A percentile compares a stretch with the other conserved stretches of the same genome.
These are phyloP conservation scores for Lactarius trivialis DNA, from an alignment of 768 basidiomycete species.

Conservation along the genomic window DNA sequence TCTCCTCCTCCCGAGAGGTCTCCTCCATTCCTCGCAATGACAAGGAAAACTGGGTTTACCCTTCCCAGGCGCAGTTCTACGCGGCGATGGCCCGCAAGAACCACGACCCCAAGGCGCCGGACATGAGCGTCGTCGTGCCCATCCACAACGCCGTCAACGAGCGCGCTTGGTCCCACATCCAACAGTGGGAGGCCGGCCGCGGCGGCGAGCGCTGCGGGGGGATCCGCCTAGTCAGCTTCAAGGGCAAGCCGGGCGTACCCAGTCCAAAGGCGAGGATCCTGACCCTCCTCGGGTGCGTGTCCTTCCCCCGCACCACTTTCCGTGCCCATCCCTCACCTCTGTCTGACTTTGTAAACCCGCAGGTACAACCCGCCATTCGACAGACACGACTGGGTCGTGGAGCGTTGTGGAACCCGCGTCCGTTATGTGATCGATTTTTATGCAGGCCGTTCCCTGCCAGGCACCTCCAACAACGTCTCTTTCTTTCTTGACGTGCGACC, in stretches of 20 bases:
- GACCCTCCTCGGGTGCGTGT: conserved; percentile 74
- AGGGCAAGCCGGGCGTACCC: conserved; percentile 74
- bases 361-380: conserved; percentile 96
- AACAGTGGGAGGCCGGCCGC: conserved; percentile 55
- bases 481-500: conserved; percentile 95
- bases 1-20: conserved; percentile 70
- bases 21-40: conserved; percentile 80
- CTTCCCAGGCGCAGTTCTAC: conserved; percentile 97
- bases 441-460: conserved; percentile 56
- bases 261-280: conserved; percentile 79
- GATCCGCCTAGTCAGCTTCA: conserved; percentile 80
- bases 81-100: conserved; percentile 95
- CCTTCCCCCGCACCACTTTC: neutral
- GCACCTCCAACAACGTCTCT: conserved; percentile 53
- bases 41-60: conserved; percentile 90
- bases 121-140: conserved; percentile 94
- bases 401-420: conserved; percentile 82
- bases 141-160: conserved; percentile 99
- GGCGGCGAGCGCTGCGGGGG: conserved; percentile 82
- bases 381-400: conserved; percentile 95
- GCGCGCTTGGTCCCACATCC: conserved; percentile 44
- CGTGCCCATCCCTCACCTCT: neutral
- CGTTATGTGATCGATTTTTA: conserved; percentile 99
- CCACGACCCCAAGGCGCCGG: conserved; percentile 76
- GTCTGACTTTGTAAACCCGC: conserved; percentile 16